A percentile compares a stretch with the other conserved stretches of the same genome.
Conservation (phyloP, 2,329 filamentous ascomycete genomes). For the Epichloe uncinata region DNA sequence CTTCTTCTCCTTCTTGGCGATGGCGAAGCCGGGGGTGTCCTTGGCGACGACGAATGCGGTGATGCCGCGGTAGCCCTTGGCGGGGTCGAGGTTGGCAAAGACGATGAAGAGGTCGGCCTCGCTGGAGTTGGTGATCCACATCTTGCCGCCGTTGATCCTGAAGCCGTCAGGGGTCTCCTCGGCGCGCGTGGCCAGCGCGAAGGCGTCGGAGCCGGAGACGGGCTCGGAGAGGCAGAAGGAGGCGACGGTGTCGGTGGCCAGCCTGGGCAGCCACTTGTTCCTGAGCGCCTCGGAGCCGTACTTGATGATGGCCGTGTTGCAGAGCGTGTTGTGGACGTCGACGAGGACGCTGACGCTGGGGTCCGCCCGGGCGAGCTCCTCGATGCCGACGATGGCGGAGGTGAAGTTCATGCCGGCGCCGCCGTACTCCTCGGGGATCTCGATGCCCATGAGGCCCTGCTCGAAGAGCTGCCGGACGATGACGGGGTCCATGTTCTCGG, state of each 20-base stretch:
- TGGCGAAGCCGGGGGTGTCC: slow-evolving; percentile 70
- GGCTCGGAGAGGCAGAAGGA: slow-evolving; percentile 92
- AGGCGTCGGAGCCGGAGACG: slow-evolving; percentile 86
- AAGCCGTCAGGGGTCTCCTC: slow-evolving; percentile 73
- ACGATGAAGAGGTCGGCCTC: slow-evolving; percentile 95
- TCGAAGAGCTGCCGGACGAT: slow-evolving; percentile 92
- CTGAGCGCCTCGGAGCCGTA: slow-evolving; percentile 66
- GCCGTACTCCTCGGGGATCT: slow-evolving; percentile 94
- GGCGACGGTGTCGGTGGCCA: slow-evolving; percentile 81
- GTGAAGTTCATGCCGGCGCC: slow-evolving; percentile 99
- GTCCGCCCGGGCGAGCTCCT: slow-evolving; percentile 88
- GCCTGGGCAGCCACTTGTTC: slow-evolving; percentile 76
- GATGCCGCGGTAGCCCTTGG: slow-evolving; percentile 93
- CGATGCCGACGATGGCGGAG: slow-evolving; percentile 86
- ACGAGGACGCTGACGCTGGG: slow-evolving; percentile 90
- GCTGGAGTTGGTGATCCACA: slow-evolving; percentile 99
- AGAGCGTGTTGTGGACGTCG: slow-evolving; percentile 95
- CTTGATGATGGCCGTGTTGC: slow-evolving; percentile 85
- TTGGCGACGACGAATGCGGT: slow-evolving; percentile 94
- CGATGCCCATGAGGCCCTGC: slow-evolving; percentile 92
- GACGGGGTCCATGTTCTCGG: slow-evolving; percentile 78
- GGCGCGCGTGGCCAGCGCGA: slow-evolving; percentile 85
- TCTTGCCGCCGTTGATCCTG: slow-evolving; percentile 83
- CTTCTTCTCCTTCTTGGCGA: slow-evolving; percentile 99
- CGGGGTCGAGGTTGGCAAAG: slow-evolving; percentile 87